phyloP scores from a whole-genome alignment of 768 basidiomycete genomes.

The Mycena venus region DNA sequence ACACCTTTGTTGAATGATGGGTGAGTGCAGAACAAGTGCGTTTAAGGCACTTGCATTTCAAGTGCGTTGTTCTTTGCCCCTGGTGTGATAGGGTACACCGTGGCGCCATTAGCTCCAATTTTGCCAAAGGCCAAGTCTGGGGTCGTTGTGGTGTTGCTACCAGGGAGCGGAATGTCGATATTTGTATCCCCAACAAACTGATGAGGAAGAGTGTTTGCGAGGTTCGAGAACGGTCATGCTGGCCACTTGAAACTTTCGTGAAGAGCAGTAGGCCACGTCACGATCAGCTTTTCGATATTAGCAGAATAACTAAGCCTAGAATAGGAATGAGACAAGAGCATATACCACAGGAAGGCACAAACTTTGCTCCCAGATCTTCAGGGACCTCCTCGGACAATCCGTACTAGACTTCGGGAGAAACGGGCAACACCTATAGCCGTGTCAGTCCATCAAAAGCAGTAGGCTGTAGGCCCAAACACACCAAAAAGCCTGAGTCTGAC shows the following conservation, averaged over 20 bases:
- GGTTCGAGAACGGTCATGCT: background rate
- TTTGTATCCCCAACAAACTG: background rate
- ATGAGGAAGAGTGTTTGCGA: background rate
- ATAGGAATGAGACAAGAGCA: background rate
- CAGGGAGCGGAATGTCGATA: background rate
- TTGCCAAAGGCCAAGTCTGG: conserved; percentile 4
- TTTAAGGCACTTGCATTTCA: no score
- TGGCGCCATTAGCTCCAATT: background rate
- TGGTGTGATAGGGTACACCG: background rate
- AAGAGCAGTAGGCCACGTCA: conserved; percentile 7
- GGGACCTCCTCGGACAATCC: background rate
- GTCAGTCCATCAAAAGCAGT: background rate
- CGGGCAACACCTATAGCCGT: background rate
- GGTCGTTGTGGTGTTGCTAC: background rate
- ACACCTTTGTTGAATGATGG: no score
- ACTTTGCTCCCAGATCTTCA: background rate
- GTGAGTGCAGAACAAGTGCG: no score
- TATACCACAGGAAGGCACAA: background rate
- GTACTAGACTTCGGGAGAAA: background rate
- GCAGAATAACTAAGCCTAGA: background rate
- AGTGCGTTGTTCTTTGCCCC: no score
- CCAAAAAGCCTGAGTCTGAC: background rate
- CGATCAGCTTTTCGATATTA: background rate
- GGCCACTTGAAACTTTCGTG: conserved; percentile 1
- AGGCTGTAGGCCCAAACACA: background rate